Conservation (phyloP, 192 early-diverging fungal species). For the Podila epigama region DNA sequence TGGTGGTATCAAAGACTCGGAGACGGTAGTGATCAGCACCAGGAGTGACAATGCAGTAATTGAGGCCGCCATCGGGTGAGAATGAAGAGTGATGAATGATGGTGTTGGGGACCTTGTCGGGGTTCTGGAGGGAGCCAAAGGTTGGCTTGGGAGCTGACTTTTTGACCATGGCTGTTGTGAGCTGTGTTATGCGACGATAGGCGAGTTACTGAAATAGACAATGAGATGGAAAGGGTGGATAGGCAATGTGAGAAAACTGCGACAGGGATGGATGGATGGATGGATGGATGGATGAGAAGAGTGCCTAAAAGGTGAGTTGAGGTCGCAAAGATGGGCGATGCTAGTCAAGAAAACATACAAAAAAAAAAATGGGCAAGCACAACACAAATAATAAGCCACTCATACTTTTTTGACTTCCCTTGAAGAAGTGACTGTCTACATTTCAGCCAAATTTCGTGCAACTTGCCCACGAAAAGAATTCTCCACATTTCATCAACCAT, state of each 20-base stretch:
- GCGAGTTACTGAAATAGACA: too few species aligned
- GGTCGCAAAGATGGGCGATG: background rate
- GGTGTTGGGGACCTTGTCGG: slow-evolving; percentile 41
- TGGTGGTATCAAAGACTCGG: slow-evolving; percentile 60
- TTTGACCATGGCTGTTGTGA: slow-evolving; percentile 34
- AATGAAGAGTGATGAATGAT: slow-evolving; percentile 50
- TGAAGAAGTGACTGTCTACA: too few species aligned
- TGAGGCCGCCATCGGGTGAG: slow-evolving; percentile 44
- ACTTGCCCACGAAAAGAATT: background rate
- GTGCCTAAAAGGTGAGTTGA: too few species aligned
- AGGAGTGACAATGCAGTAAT: slow-evolving; percentile 62
- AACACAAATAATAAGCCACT: slow-evolving; percentile 2
- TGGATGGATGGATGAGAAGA: too few species aligned
- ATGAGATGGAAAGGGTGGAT: background rate
- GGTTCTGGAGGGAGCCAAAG: slow-evolving; percentile 50
- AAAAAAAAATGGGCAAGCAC: background rate
- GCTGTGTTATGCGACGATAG: too few species aligned
- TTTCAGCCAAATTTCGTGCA: too few species aligned
- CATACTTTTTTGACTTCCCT: too few species aligned
- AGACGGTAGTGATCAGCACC: slow-evolving; percentile 63
- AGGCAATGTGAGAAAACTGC: too few species aligned
- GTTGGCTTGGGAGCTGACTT: slow-evolving; percentile 33
- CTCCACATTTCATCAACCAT: background rate
- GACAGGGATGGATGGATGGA: too few species aligned
- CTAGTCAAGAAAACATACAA: background rate